A percentile compares a stretch with the other conserved stretches of the same genome.
Conservation (phyloP, 768 basidiomycete species). For the Tylopilus sp. region DNA sequence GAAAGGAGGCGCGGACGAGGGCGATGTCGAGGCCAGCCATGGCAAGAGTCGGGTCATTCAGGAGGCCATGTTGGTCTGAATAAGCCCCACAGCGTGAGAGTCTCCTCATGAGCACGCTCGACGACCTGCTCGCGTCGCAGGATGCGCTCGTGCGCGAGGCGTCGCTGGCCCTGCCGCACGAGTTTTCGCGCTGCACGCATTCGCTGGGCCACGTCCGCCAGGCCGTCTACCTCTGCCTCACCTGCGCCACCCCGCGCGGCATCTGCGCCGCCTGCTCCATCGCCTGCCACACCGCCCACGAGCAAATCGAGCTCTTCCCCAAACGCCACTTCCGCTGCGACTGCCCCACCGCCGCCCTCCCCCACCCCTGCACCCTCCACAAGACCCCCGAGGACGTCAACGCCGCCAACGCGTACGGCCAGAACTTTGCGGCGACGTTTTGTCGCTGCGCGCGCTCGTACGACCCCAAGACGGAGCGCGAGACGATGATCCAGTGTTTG, state of each 20-base stretch:
- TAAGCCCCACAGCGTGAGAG: no score
- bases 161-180: conserved; percentile 52
- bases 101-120: conserved; percentile 40
- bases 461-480: conserved; percentile 66
- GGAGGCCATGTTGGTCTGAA: no score
- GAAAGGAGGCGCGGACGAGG: conserved; percentile 58
- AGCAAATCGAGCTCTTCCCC: conserved; percentile 84
- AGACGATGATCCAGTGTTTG: conserved; percentile 89
- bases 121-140: conserved; percentile 26
- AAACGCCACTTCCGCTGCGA: conserved; percentile 83
- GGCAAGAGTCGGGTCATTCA: no score
- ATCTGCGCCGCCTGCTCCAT: conserved; percentile 83
- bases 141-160: conserved; percentile 33
- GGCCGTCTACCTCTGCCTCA: conserved; percentile 77
- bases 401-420: conserved; percentile 59
- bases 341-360: conserved; percentile 66
- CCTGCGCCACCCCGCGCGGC: conserved; percentile 65
- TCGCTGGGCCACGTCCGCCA: conserved; percentile 64
- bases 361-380: conserved; percentile 65
- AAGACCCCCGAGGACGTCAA: conserved; percentile 52
- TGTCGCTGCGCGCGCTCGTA: conserved; percentile 75
- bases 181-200: conserved; percentile 68
- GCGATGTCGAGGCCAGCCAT: conserved; percentile 42
- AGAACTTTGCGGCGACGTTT: conserved; percentile 70
- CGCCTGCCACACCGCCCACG: conserved; percentile 83